Evolutionary conservation across 148 eudicot genomes (phyloP).

Genomic region (Cornus controversa): DNA sequence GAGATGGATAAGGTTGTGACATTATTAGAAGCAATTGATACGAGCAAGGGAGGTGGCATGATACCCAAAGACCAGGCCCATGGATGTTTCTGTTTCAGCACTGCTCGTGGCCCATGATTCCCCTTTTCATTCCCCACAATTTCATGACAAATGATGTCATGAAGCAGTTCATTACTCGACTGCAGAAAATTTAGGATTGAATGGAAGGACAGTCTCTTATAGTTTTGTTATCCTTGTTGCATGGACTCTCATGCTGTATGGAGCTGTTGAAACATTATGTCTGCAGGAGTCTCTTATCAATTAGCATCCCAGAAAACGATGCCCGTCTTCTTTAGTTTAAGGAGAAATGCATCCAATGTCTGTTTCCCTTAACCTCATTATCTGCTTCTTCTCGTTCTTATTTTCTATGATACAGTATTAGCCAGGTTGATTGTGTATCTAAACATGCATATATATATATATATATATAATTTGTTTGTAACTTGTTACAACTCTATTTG

Average conservation of each 20-base stretch:
- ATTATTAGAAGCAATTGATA: conserved; percentile 3
- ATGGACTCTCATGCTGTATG: neutral
- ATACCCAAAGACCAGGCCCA: conserved; percentile 3
- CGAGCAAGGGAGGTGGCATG: conserved; percentile 12
- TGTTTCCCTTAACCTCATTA: too few relatives aligned
- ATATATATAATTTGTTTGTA: too few relatives aligned
- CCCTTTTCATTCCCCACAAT: neutral
- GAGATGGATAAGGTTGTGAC: conserved; percentile 10
- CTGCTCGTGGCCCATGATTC: conserved; percentile 7
- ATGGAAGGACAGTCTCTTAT: neutral
- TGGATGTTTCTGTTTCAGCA: neutral
- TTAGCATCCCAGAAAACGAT: too few relatives aligned
- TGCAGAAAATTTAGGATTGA: neutral
- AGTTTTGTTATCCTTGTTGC: neutral
- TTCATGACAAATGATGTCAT: neutral
- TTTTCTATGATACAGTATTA: too few relatives aligned
- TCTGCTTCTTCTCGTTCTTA: too few relatives aligned
- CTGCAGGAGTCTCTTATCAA: too few relatives aligned
- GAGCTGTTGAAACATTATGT: neutral
- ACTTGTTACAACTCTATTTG: too few relatives aligned
- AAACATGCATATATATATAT: too few relatives aligned
- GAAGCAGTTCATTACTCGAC: neutral
- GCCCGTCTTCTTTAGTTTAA: too few relatives aligned
- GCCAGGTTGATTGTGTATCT: too few relatives aligned
- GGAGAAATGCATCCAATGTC: too few relatives aligned